phyloP scores from a whole-genome alignment of 192 early-diverging fungal species.

The Gamsiella multidivaricata region DNA sequence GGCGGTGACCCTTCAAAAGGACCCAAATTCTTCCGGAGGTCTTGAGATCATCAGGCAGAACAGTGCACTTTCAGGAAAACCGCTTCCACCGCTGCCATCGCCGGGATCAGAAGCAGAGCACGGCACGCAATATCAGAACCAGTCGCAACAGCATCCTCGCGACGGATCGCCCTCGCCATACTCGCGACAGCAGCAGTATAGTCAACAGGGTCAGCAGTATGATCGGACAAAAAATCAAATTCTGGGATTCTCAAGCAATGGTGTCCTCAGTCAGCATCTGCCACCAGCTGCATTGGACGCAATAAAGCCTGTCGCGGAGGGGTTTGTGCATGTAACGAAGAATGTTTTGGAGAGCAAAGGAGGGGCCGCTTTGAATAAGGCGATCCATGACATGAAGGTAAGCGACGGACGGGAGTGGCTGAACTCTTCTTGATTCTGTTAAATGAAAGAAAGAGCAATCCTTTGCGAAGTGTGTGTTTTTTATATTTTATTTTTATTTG shows the following conservation, averaged over 20 bases:
- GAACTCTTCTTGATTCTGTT: conserved; percentile 3
- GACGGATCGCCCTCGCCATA: conserved; percentile 12
- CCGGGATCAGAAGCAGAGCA: conserved; percentile 8
- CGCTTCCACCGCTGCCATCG: conserved; percentile 30
- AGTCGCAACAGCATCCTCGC: conserved; percentile 9
- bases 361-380: conserved; percentile 64
- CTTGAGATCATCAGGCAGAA: conserved; percentile 69
- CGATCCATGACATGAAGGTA: conserved; percentile 58
- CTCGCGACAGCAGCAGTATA: conserved; percentile 12
- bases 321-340: conserved; percentile 63
- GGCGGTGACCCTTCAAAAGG: conserved; percentile 69
- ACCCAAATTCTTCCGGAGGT: conserved; percentile 56
- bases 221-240: conserved; percentile 19
- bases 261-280: conserved; percentile 63
- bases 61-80: conserved; percentile 56
- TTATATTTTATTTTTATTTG: background rate
- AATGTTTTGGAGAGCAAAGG: conserved; percentile 66
- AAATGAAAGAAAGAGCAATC: conserved; percentile 59
- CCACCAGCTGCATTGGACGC: conserved; percentile 60
- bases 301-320: conserved; percentile 61
- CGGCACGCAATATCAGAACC: background rate
- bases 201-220: conserved; percentile 4
- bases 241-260: conserved; percentile 25
- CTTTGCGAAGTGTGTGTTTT: background rate
- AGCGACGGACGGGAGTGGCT: background rate